Conservation (phyloP, 495 filamentous ascomycete genomes). For the Penicillium waksmanii region DNA sequence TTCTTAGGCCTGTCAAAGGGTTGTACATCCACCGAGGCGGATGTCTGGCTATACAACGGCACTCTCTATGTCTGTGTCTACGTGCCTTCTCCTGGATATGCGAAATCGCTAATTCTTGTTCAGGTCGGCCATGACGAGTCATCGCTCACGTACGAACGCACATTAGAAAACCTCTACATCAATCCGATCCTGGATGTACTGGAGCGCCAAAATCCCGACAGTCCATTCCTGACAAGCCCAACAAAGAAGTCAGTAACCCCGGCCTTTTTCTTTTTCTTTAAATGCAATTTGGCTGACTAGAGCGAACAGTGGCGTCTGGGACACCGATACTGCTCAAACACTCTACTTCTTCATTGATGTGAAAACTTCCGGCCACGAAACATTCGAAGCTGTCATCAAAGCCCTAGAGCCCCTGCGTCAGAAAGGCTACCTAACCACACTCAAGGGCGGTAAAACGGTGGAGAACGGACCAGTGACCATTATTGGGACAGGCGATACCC, state of each 20-base stretch:
- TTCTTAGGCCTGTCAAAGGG: slow-evolving; percentile 56
- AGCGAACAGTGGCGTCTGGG: slow-evolving; percentile 46
- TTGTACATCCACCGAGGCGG: slow-evolving; percentile 76
- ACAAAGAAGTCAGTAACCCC: slow-evolving; percentile 41
- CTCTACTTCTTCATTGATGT: slow-evolving; percentile 75
- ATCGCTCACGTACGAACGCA: slow-evolving; percentile 52
- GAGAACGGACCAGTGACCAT: slow-evolving; percentile 67
- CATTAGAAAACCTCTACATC: slow-evolving; percentile 59
- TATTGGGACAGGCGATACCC: slow-evolving; percentile 78
- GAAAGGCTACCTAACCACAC: slow-evolving; percentile 60
- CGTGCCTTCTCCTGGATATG: neutral
- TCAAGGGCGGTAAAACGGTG: slow-evolving; percentile 53
- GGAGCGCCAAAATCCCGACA: slow-evolving; percentile 50
- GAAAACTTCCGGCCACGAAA: slow-evolving; percentile 60
- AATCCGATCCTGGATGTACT: slow-evolving; percentile 59
- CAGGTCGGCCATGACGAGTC: slow-evolving; percentile 61
- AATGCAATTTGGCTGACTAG: neutral
- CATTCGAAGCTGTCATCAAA: slow-evolving; percentile 57
- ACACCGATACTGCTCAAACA: slow-evolving; percentile 58
- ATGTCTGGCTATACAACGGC: slow-evolving; percentile 80
- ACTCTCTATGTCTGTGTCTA: slow-evolving; percentile 55
- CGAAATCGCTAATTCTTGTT: neutral
- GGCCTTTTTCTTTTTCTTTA: neutral
- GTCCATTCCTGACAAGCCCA: slow-evolving; percentile 38
- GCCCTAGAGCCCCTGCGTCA: slow-evolving; percentile 69